These are phyloP conservation scores for Citrus medica DNA, from an alignment of 345 rosid species.

Conservation along the genomic window DNA sequence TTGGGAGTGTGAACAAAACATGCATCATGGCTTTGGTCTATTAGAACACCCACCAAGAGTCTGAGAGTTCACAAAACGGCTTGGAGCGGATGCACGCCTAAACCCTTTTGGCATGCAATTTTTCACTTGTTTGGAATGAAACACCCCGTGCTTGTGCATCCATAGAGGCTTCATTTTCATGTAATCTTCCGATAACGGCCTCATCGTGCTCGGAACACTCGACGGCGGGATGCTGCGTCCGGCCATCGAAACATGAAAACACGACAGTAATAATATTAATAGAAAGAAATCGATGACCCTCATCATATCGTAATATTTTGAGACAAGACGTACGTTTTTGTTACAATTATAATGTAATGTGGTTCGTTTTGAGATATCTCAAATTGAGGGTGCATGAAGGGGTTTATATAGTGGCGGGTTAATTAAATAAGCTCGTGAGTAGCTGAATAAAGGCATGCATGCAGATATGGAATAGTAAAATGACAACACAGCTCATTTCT, in stretches of 20 bases:
- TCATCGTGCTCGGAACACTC: slow-evolving; percentile 69
- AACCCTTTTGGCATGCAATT: slow-evolving; percentile 83
- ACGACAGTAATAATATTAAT: slow-evolving; percentile 7
- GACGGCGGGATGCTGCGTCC: slow-evolving; percentile 52
- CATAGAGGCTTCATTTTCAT: slow-evolving; percentile 41
- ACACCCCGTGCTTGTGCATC: slow-evolving; percentile 25
- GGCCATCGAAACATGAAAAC: slow-evolving; percentile 6
- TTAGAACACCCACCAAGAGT: slow-evolving; percentile 57
- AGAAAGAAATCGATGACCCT: slow-evolving; percentile 20
- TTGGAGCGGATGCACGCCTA: slow-evolving; percentile 73
- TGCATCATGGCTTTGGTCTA: background rate
- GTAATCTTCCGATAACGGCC: slow-evolving; percentile 35
- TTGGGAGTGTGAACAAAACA: background rate
- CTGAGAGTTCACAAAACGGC: slow-evolving; percentile 72
- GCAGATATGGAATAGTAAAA: background rate
- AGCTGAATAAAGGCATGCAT: slow-evolving; percentile 24
- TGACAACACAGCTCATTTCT: slow-evolving; percentile 24
- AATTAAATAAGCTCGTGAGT: slow-evolving; percentile 76
- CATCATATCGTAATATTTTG: background rate
- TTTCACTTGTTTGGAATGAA: slow-evolving; percentile 43
- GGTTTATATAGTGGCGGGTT: background rate
- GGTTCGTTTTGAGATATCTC: background rate
- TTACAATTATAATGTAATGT: background rate
- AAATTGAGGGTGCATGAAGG: background rate
- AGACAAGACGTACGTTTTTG: slow-evolving; percentile 23